phyloP scores from a whole-genome alignment of 345 rosid genomes.

The Salix brachista region DNA sequence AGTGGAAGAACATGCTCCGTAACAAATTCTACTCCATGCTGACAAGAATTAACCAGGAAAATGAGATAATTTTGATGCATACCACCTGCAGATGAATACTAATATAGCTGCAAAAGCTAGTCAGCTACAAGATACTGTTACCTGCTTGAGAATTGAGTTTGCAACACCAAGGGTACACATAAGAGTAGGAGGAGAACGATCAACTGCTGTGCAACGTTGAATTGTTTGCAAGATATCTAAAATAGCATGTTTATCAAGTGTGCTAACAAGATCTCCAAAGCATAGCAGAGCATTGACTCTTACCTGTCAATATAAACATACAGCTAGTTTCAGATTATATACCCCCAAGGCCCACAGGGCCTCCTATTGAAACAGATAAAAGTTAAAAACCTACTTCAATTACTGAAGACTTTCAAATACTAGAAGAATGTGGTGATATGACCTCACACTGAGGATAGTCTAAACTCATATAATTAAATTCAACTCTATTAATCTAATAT shows the following conservation, averaged over 20 bases:
- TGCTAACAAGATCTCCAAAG: conserved; percentile 66
- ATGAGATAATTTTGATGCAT: conserved; percentile 4
- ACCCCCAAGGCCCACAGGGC: background rate
- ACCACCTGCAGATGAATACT: background rate
- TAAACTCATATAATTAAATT: background rate
- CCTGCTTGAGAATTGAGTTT: conserved; percentile 85
- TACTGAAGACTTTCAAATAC: too few relatives aligned
- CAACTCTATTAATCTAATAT: background rate
- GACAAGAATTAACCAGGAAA: conserved; percentile 17
- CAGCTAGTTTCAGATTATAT: conserved; percentile 12
- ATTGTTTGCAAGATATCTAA: conserved; percentile 76
- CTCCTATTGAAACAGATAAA: too few relatives aligned
- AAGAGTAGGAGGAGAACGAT: conserved; percentile 90
- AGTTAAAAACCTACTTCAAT: too few relatives aligned
- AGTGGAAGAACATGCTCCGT: conserved; percentile 87
- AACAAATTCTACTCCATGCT: conserved; percentile 87
- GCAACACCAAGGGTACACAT: conserved; percentile 97
- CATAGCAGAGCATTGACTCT: conserved; percentile 93
- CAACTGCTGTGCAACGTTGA: conserved; percentile 92
- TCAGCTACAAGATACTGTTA: conserved; percentile 10
- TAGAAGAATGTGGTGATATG: too few relatives aligned
- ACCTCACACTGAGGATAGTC: too few relatives aligned
- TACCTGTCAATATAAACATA: conserved; percentile 50
- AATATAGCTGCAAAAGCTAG: conserved; percentile 7
- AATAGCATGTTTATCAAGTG: conserved; percentile 69